A percentile compares a stretch with the other conserved stretches of the same genome.
Conservation (phyloP, 2,329 filamentous ascomycete species). For the Exophiala sp. region DNA sequence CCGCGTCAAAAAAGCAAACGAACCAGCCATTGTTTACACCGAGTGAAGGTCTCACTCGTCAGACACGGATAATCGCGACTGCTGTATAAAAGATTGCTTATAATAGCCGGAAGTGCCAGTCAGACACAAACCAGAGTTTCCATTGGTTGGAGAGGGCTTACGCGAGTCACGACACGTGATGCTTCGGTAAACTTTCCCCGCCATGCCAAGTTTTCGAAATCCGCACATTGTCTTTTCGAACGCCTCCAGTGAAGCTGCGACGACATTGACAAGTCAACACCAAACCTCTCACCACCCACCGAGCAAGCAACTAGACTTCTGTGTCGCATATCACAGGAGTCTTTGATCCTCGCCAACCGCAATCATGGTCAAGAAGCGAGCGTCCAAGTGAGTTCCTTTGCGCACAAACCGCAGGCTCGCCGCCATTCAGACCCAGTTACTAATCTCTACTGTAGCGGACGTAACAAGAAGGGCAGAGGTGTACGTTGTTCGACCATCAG, state of each 20-base stretch:
- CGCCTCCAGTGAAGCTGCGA: not conserved
- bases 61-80: too few relatives aligned
- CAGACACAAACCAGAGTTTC: too few relatives aligned
- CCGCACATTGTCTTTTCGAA: not conserved
- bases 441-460: slow-evolving; percentile 62
- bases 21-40: not conserved
- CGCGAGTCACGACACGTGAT: too few relatives aligned
- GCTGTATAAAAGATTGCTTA: too few relatives aligned
- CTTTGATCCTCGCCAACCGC: slow-evolving; percentile 41
- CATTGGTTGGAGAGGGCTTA: too few relatives aligned
- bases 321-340: slow-evolving; percentile 11
- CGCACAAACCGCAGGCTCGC: not conserved
- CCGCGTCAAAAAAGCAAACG: not conserved
- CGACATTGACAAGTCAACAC: not conserved
- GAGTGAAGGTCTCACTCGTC: not conserved
- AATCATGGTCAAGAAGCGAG: slow-evolving; percentile 74
- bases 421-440: not conserved
- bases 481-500: not conserved
- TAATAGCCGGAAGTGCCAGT: too few relatives aligned
- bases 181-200: too few relatives aligned
- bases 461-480: slow-evolving; percentile 87
- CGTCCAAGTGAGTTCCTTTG: slow-evolving; percentile 60
- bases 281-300: not conserved
- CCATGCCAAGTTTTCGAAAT: not conserved
- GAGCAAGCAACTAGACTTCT: slow-evolving; percentile 13